Evolutionary conservation across 2,329 filamentous ascomycete genomes (phyloP), one percentile per base, ranked within the genome.

Genomic region (Penicillium sp.): DNA sequence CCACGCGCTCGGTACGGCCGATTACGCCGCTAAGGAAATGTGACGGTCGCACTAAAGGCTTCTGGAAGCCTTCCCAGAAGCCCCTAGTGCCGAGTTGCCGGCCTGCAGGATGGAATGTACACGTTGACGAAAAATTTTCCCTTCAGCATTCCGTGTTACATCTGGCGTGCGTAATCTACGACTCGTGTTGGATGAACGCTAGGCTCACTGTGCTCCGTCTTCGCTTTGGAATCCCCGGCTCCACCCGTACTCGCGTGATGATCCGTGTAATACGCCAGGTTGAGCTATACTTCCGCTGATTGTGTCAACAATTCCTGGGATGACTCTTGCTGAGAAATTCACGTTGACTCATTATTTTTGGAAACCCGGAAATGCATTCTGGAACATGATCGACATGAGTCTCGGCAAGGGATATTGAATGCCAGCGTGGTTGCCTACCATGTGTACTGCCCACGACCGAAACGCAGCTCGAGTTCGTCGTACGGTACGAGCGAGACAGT

Each of bases 1-100:
- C 60, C 60, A 63, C 60, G 46, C 20, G 22, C 5, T 35, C 20
- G 41, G 20, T 51, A 58, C 45, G 46, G 27, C 48, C 44, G 45
- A 48, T 6, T 46, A 50, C 38, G 43, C 30, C 33, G 48, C 48
- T 50, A 50, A 42, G n/a, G 33, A 18, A 18, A 5, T 10, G 46
- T 49, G 41, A 46, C 24, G 44, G 28, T 44, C 28, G 41, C 48
- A 40, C 51, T 46, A 50, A 44, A 38, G 38, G 24, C 45, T 57
- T 58, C 56, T 54, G 48, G 51, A 56, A 41, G 22, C 39, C 39
- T 41, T 41, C 33, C 33, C 13, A 33, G 16, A 58, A 46, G 40
- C 54, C 54, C 54, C 54, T 59, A 59, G 56, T 42, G 56, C 20
- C 20, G 20, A 22, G 20, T 4, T 22, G 20, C 20, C 20, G 20